These are phyloP conservation scores for Pythium phragmiticola DNA, from an alignment of 352 stramenopile genomes.

Conservation along the genomic window DNA sequence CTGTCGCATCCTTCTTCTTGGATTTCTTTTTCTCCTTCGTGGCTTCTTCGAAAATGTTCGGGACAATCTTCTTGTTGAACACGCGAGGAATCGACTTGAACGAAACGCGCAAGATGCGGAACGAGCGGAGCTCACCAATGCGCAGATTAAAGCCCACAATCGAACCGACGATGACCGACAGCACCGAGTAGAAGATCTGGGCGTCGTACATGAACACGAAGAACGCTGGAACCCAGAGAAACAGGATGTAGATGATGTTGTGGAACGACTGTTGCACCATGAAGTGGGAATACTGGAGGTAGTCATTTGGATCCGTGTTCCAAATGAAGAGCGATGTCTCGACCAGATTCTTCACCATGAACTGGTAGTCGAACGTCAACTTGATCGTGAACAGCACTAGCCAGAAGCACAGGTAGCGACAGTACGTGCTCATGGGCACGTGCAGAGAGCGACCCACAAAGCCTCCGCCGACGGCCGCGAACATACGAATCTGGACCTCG, in stretches of 20 bases:
- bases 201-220: slow-evolving; percentile 87
- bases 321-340: slow-evolving; percentile 87
- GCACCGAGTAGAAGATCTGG: slow-evolving; percentile 84
- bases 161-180: slow-evolving; percentile 76
- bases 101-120: slow-evolving; percentile 75
- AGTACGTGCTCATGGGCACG: slow-evolving; percentile 67
- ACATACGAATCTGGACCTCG: slow-evolving; percentile 73
- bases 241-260: slow-evolving; percentile 85
- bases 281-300: slow-evolving; percentile 81
- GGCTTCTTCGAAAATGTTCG: slow-evolving; percentile 74
- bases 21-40: slow-evolving; percentile 68
- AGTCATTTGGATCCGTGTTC: slow-evolving; percentile 68
- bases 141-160: slow-evolving; percentile 85
- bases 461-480: slow-evolving; percentile 61
- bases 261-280: slow-evolving; percentile 80
- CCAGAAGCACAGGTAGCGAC: slow-evolving; percentile 85
- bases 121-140: slow-evolving; percentile 82
- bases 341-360: slow-evolving; percentile 83
- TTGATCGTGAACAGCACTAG: slow-evolving; percentile 72
- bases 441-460: slow-evolving; percentile 77
- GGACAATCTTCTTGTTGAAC: slow-evolving; percentile 89
- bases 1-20: slow-evolving; percentile 68
- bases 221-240: slow-evolving; percentile 79
- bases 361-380: slow-evolving; percentile 84
- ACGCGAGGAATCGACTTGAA: slow-evolving; percentile 87